Percentiles rank a stretch among this genome's conserved stretches.
phyloP scores from a whole-genome alignment of 2,329 filamentous ascomycete species.

The Exophiala aquamarina region DNA sequence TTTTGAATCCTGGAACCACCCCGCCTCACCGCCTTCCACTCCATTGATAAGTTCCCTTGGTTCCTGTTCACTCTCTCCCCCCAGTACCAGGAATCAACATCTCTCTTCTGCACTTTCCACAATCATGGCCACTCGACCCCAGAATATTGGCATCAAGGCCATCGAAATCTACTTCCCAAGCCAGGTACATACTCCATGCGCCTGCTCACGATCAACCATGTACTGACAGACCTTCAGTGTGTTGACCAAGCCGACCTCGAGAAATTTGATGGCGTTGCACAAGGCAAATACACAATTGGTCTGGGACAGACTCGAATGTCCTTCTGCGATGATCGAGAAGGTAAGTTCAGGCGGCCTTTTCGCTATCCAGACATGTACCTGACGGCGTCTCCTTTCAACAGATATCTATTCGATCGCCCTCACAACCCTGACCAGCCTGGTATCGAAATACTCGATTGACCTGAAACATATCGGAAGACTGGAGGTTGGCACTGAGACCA shows the following conservation, averaged over 20 bases:
- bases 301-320: constrained; percentile 89
- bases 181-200: constrained; percentile 61
- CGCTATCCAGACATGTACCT: neutral
- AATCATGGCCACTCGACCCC: constrained; percentile 70
- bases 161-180: constrained; percentile 86
- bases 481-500: constrained; percentile 82
- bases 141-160: constrained; percentile 91
- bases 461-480: constrained; percentile 73
- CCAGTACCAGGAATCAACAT: neutral
- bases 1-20: no score
- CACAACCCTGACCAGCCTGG: constrained; percentile 73
- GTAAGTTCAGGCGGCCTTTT: constrained; percentile 46
- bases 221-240: constrained; percentile 56
- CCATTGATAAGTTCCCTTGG: neutral
- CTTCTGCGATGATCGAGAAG: constrained; percentile 88
- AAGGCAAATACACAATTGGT: constrained; percentile 88
- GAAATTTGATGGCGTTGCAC: constrained; percentile 79
- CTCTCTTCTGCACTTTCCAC: neutral
- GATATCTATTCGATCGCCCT: constrained; percentile 87
- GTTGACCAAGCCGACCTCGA: constrained; percentile 81
- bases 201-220: neutral
- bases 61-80: constrained; percentile 4
- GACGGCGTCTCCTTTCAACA: constrained; percentile 36
- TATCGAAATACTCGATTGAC: constrained; percentile 83
- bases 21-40: constrained; percentile 14